phyloP scores from a whole-genome alignment of 768 basidiomycete species.

The Leccinum olivaceopallidum region DNA sequence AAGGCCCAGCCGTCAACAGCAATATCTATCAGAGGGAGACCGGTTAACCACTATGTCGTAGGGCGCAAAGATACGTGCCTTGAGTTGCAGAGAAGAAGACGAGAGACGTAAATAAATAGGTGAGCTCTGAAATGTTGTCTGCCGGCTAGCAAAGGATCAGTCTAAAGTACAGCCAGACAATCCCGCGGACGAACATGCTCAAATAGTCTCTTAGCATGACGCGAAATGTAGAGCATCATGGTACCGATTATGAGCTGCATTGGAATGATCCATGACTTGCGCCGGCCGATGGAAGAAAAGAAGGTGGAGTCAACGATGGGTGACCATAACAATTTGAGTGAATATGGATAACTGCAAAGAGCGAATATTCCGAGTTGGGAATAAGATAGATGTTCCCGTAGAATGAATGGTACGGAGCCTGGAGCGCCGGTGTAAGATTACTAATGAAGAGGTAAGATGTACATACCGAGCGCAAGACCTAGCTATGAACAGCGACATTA shows the following conservation, averaged over 20 bases:
- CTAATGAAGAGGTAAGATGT: not conserved
- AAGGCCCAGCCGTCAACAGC: conserved; percentile 94
- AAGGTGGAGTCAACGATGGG: conserved; percentile 95
- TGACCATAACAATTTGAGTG: conserved; percentile 95
- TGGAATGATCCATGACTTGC: conserved; percentile 99
- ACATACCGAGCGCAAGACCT: conserved; percentile 83
- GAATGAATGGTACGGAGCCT: conserved; percentile 96
- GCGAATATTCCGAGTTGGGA: conserved; percentile 95
- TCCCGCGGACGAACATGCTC: conserved; percentile 56
- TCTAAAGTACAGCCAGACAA: conserved; percentile 5
- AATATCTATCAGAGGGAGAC: conserved; percentile 61
- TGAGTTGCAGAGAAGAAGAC: conserved; percentile 97
- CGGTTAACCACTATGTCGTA: conserved; percentile 15
- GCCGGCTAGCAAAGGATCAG: conserved; percentile 58
- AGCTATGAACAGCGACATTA: conserved; percentile 43
- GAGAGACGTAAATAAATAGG: conserved; percentile 81
- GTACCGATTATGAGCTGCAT: conserved; percentile 91
- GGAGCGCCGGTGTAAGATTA: conserved; percentile 9
- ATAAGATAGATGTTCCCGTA: conserved; percentile 94
- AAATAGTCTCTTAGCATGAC: conserved; percentile 73
- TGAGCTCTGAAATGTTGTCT: conserved; percentile 75
- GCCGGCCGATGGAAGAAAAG: conserved; percentile 77
- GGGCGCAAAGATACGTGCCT: conserved; percentile 49
- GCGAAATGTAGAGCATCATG: conserved; percentile 77
- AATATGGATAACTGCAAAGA: conserved; percentile 92